phyloP scores from a whole-genome alignment of 768 basidiomycete genomes.

The Phaffia tasmanica region DNA sequence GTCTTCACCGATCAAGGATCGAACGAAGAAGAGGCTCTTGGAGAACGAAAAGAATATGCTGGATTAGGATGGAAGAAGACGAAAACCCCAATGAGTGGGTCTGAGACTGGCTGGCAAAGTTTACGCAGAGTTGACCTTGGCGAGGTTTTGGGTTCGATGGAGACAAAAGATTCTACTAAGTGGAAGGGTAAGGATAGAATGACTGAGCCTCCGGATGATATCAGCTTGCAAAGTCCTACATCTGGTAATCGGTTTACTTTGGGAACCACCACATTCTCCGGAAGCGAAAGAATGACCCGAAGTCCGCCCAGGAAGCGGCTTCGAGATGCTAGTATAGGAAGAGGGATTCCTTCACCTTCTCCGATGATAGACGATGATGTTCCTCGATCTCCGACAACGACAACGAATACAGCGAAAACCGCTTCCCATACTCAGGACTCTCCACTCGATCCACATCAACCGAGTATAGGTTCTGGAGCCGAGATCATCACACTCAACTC shows the following conservation, averaged over 20 bases:
- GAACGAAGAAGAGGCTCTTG: constrained; percentile 12
- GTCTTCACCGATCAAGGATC: constrained; percentile 8
- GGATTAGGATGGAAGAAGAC: background rate
- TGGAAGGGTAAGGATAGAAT: background rate
- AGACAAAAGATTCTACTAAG: no score
- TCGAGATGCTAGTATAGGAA: constrained; percentile 10
- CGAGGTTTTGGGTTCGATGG: background rate
- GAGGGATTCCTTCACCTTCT: background rate
- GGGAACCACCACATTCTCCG: no score
- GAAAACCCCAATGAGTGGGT: background rate
- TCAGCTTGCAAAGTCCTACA: no score
- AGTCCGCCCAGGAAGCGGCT: constrained; percentile 22
- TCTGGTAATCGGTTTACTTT: no score
- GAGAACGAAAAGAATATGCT: background rate
- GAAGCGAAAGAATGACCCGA: background rate
- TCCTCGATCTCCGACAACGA: background rate
- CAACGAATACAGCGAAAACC: constrained; percentile 1
- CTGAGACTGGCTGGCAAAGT: background rate
- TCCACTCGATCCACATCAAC: constrained; percentile 9
- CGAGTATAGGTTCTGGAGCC: constrained; percentile 30
- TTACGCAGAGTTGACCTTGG: background rate
- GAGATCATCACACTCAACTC: constrained; percentile 71
- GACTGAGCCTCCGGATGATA: background rate
- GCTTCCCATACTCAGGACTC: background rate
- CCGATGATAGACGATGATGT: no score